Percentiles rank a stretch among this genome's conserved stretches.
Evolutionary conservation across 345 rosid genomes (phyloP).

Genomic region (Cardamine occulta): DNA sequence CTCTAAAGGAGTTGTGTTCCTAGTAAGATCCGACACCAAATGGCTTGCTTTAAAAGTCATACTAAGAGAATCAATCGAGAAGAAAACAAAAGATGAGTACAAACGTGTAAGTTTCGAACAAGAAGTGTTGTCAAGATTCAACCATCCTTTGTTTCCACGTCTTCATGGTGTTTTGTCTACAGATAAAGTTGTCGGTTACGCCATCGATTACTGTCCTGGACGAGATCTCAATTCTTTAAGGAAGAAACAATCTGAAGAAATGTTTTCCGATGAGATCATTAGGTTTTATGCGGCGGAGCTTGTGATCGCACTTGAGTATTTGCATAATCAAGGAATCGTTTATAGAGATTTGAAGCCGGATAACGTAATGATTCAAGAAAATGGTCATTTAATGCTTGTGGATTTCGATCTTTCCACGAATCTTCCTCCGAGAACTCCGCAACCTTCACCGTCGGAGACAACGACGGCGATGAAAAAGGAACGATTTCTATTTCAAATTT

Average conservation of each 20-base stretch:
- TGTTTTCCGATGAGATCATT: constrained; percentile 69
- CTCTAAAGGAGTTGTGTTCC: constrained; percentile 83
- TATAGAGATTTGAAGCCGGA: constrained; percentile 90
- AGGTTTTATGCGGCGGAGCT: constrained; percentile 93
- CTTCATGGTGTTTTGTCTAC: constrained; percentile 66
- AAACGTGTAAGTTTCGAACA: constrained; percentile 65
- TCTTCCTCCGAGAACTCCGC: constrained; percentile 49
- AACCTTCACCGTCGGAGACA: neutral
- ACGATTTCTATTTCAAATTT: constrained; percentile 33
- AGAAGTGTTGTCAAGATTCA: constrained; percentile 52
- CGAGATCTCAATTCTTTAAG: constrained; percentile 63
- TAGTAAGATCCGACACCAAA: constrained; percentile 50
- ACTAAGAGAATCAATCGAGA: constrained; percentile 59
- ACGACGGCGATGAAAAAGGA: constrained; percentile 20
- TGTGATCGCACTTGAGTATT: constrained; percentile 72
- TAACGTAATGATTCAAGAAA: constrained; percentile 76
- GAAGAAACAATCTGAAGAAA: constrained; percentile 67
- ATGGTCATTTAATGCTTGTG: constrained; percentile 85
- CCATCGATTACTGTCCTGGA: constrained; percentile 89
- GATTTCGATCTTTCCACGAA: constrained; percentile 89
- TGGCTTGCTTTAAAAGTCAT: constrained; percentile 69
- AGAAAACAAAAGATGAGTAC: constrained; percentile 38
- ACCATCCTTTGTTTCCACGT: constrained; percentile 74
- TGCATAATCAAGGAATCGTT: constrained; percentile 67
- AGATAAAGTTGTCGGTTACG: constrained; percentile 67